Evolutionary conservation across 1,139 yeast genomes (phyloP), one percentile per base, ranked within the genome.

Genomic region (Candida sp.): DNA sequence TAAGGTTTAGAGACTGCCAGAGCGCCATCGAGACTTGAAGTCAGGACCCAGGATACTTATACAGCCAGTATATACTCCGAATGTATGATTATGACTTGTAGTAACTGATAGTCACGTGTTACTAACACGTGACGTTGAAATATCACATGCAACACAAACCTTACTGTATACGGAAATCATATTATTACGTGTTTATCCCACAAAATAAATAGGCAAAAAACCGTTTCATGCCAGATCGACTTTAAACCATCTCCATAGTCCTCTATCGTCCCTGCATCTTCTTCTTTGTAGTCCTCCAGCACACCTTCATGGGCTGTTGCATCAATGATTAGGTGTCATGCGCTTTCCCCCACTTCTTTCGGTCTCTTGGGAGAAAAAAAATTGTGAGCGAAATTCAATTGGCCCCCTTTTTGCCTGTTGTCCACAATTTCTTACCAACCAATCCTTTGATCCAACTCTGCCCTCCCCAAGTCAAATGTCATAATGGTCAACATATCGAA

Each of bases 401-500:
- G 34, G 12, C n/a, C 9, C 9, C n/a, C 34, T 4, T 11, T 6
- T 32, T 8, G n/a, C 34, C 34, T 8, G 34, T 32, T 32, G 34
- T 32, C 9, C 34, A 35, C 25, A 12, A 4, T 35, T 22, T 9
- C 7, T 35, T 35, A 9, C 9, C 25, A 35, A 4, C 25, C 25
- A 9, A 12, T 35, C 22, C 12, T 33, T 33, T 33, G 6, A 7
- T 5, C 23, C 9, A 12, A 5, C 39, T 12, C 39, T 35, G 5
- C 23, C 22, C 1, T 2, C 39, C 8, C 39, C 34, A 11, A 8
- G 12, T 27, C 25, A 28, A 7, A 7, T 33, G 8, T 31, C 28
- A 38, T 33, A 33, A 75, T 75, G 80, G 71, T 70, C 32, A 68
- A 62, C 52, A 63, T 74, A 44, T 73, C 80, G 25, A 66, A 69